phyloP scores from a whole-genome alignment of 495 filamentous ascomycete species.

The Arthonia radiata region DNA sequence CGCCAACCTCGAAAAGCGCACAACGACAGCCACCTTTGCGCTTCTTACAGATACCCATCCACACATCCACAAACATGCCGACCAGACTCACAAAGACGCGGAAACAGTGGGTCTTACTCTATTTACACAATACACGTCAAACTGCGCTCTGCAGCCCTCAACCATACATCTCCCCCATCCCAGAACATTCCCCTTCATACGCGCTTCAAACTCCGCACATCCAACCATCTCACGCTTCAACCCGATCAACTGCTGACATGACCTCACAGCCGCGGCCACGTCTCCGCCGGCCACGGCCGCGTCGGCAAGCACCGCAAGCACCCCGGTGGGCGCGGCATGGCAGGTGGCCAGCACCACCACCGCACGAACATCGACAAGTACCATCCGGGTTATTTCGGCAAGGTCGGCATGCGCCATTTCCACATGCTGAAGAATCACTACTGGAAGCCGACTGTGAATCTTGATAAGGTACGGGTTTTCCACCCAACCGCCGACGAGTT shows the following conservation, averaged over 20 bases:
- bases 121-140: slow-evolving; percentile 5
- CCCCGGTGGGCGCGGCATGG: slow-evolving; percentile 84
- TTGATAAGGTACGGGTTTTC: slow-evolving; percentile 71
- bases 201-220: slow-evolving; percentile 3
- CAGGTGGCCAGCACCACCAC: slow-evolving; percentile 93
- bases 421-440: slow-evolving; percentile 71
- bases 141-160: slow-evolving; percentile 7
- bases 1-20: too few species aligned
- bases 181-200: slow-evolving; percentile 7
- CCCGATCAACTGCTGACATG: slow-evolving; percentile 10
- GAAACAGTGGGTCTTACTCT: slow-evolving; percentile 39
- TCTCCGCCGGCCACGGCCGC: slow-evolving; percentile 82
- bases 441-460: slow-evolving; percentile 82
- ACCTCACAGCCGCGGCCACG: slow-evolving; percentile 56
- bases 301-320: slow-evolving; percentile 85
- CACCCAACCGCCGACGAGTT: too few species aligned
- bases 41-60: too few species aligned
- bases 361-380: slow-evolving; percentile 70
- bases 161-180: slow-evolving; percentile 3
- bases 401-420: slow-evolving; percentile 93
- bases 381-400: slow-evolving; percentile 93
- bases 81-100: slow-evolving; percentile 60
- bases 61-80: slow-evolving; percentile 45
- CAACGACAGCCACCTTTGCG: too few species aligned
- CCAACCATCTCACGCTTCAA: slow-evolving; percentile 1